Evolutionary conservation across 148 eudicot genomes (phyloP), one percentile per base, ranked within the genome.

Genomic region (Arctostaphylos glauca): DNA sequence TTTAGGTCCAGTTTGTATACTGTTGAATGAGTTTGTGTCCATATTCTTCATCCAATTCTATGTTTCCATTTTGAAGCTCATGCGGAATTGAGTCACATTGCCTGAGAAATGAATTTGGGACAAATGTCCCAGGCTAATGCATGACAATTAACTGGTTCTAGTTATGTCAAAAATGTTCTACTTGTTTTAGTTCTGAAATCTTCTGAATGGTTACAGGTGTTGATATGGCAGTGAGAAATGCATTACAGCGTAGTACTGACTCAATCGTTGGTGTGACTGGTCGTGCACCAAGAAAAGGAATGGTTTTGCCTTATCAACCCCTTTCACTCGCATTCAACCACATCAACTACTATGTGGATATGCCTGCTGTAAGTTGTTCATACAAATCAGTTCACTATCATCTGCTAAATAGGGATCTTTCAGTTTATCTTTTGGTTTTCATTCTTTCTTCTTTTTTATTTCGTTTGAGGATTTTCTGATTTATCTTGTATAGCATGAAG

Each of bases 231-330:
- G 48, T 78, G 68, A 84, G 60, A 79, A 81, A 60, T n/a, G 79
- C 80, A 86, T 46, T 76, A 83, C 46, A 31, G 53, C 43, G 3
- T 66, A 54, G 84, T 46, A 31, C 10, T 59, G 74, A 80, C 71
- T 78, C 78, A 74, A 83, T 44, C 67, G 84, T 76, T 71, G 79
- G 78, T 46, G 80, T 10, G 18, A 16, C 56, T 48, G 84, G 62
- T 58, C 18, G 49, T 59, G 64, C 73, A 47, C 53, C 81, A 64
- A 83, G 79, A 85, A 89, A 78, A 54, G 91, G 91, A 85, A 89
- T 90, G 93, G 86, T 93, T 80, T 82, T 93, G 86, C 93, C 94
- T 21, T 93, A 89, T 80, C 86, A 85, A 73, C 93, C 94, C 52
- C 94, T 89, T 84, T 88, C 94, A 25, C 89, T 93, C 41, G 89